Evolutionary conservation across 2,329 filamentous ascomycete species (phyloP).

Genomic region (Hypoxylon sp.): DNA sequence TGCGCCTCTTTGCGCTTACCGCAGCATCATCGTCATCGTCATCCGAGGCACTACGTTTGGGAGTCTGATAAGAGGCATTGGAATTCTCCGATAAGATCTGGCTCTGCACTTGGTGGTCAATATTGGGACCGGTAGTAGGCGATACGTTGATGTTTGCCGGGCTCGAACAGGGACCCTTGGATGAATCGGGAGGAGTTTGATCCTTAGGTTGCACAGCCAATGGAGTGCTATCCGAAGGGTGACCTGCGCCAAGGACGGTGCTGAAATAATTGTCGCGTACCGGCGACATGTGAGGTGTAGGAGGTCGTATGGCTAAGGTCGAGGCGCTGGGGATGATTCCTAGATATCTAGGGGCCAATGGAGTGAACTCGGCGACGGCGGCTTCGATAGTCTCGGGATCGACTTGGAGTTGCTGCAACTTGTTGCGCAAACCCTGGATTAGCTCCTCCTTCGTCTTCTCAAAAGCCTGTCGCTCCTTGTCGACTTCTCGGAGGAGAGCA

Average conservation of each 20-base stretch:
- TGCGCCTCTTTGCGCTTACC: slow-evolving; percentile 35
- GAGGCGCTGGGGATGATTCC: slow-evolving; percentile 38
- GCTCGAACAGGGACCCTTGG: slow-evolving; percentile 14
- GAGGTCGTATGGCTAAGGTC: slow-evolving; percentile 32
- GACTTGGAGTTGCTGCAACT: slow-evolving; percentile 37
- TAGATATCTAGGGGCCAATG: slow-evolving; percentile 38
- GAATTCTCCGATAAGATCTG: slow-evolving; percentile 32
- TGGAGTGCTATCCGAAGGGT: slow-evolving; percentile 1
- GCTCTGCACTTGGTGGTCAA: slow-evolving; percentile 33
- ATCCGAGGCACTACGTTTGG: slow-evolving; percentile 27
- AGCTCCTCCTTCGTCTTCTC: slow-evolving; percentile 39
- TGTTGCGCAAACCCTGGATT: slow-evolving; percentile 37
- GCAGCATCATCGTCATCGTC: slow-evolving; percentile 21
- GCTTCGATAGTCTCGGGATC: slow-evolving; percentile 35
- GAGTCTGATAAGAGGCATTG: slow-evolving; percentile 12
- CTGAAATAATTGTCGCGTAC: slow-evolving; percentile 36
- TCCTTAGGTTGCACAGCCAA: slow-evolving; percentile 2
- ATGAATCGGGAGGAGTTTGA: neutral
- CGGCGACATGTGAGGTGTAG: slow-evolving; percentile 34
- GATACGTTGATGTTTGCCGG: slow-evolving; percentile 23
- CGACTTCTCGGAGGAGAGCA: slow-evolving; percentile 39
- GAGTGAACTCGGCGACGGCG: slow-evolving; percentile 33
- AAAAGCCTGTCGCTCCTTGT: slow-evolving; percentile 40
- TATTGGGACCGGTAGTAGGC: slow-evolving; percentile 6
- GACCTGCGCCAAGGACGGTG: slow-evolving; percentile 30